phyloP scores from a whole-genome alignment of 192 early-diverging fungal species.

The Ramicandelaber brevisporus region DNA sequence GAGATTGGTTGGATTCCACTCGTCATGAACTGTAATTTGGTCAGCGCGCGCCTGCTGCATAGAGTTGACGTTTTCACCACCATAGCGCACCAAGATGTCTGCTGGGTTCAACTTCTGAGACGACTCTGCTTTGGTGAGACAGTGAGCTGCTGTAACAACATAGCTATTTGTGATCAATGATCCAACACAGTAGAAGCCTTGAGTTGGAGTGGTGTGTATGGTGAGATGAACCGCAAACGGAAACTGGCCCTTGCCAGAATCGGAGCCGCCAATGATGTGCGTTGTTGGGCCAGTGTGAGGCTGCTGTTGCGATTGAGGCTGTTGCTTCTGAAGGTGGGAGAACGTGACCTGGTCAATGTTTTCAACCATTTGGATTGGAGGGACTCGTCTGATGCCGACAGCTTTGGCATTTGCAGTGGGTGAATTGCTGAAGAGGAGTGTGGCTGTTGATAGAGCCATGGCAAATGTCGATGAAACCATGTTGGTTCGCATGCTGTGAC shows the following conservation, averaged over 20 bases:
- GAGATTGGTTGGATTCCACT: conserved; percentile 6
- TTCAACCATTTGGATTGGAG: too few relatives aligned
- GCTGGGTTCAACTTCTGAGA: conserved; percentile 3
- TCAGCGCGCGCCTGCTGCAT: conserved; percentile 6
- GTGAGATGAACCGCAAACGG: conserved; percentile 12
- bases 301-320: too few relatives aligned
- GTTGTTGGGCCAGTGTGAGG: too few relatives aligned
- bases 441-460: too few relatives aligned
- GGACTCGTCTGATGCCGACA: too few relatives aligned
- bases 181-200: conserved; percentile 12
- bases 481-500: too few relatives aligned
- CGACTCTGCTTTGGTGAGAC: conserved; percentile 7
- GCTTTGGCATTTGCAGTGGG: too few relatives aligned
- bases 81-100: conserved; percentile 12
- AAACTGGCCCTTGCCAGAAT: conserved; percentile 3
- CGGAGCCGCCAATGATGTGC: conserved; percentile 10
- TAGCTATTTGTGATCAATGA: conserved; percentile 6
- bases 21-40: conserved; percentile 6
- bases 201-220: conserved; percentile 4
- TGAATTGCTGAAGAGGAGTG: too few relatives aligned
- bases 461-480: too few relatives aligned
- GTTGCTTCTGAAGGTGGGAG: too few relatives aligned
- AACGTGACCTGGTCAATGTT: too few relatives aligned
- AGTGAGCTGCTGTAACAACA: conserved; percentile 16
- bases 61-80: conserved; percentile 3